Base-by-base conservation (phyloP, 2,329 filamentous ascomycete species). In the Sporothrix variecibatus region DNA sequence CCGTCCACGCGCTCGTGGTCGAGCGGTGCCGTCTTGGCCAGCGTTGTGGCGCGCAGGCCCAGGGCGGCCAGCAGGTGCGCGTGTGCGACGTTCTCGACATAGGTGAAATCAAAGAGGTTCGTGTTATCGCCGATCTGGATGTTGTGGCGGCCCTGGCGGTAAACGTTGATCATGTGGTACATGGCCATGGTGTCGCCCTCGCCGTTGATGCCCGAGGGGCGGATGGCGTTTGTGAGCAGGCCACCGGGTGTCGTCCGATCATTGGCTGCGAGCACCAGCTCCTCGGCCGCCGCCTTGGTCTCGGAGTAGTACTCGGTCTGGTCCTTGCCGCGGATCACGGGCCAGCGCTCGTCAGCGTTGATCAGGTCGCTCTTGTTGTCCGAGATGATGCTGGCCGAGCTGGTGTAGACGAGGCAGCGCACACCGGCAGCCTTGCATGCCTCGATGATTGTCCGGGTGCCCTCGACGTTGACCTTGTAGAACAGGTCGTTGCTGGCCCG, bases 201-300 rank as follows among this genome's bases (percentile, higher is more conserved):
- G 79, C 95, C 95, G 80, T 97, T 94, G 82, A 98, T 97, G 77
- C 94, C 94, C 15, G 94, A 92, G 7, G 95, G 94, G 20, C 96
- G 93, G 77, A 98, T 88, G 40, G 94, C 87, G 79, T 89, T 89
- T n/a, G 94, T 97, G 11, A 93, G 86, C 82, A 97, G 90, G 60
- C 85, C 84, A 78, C 83, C 86, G 70, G 84, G 77, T 75, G 79
- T 73, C 2, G 34, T 12, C 15, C 76, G 76, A 70, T 78, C 78
- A 86, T 94, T 96, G 79, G 92, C 93, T 71, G 89, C 86, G 72
- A 98, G 86, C 77, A 97, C 94, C 72, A 94, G 85, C 75, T 91
- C 86, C 85, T 98, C 95, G 67, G 95, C 95, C 75, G 92, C 87
- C 73, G 93, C 92, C 89, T 98, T 98, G 17, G 94, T 97, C 83